phyloP scores from a whole-genome alignment of 1,139 yeast species.

The Debaryomyces singareniensis region DNA sequence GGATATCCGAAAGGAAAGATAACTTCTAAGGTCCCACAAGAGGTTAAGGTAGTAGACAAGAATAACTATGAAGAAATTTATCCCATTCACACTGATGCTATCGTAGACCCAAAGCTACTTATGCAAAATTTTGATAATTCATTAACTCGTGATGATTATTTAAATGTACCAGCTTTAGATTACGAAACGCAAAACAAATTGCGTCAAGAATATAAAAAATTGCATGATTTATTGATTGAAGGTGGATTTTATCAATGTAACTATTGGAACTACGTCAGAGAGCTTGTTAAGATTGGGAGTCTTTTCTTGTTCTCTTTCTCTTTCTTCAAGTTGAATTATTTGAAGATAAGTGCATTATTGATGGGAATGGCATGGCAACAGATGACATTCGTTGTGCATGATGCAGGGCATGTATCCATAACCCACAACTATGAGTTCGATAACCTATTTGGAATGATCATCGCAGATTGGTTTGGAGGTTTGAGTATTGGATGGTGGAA shows the following conservation, averaged over 20 bases:
- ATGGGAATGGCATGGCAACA: constrained; percentile 89
- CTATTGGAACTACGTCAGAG: constrained; percentile 66
- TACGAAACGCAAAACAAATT: constrained; percentile 56
- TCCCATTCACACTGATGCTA: constrained; percentile 29
- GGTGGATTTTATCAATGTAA: constrained; percentile 67
- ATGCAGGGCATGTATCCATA: constrained; percentile 80
- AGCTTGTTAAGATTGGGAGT: constrained; percentile 52
- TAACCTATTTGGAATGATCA: constrained; percentile 62
- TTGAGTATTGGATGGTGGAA: constrained; percentile 94
- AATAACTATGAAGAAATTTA: constrained; percentile 30
- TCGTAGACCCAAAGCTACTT: constrained; percentile 51
- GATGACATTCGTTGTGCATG: constrained; percentile 81
- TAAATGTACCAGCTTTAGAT: constrained; percentile 57
- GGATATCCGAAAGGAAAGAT: constrained; percentile 38
- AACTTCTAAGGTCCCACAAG: constrained; percentile 47
- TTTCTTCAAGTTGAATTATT: constrained; percentile 41
- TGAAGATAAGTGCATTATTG: constrained; percentile 52
- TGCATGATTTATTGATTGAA: constrained; percentile 51
- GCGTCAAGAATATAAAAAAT: constrained; percentile 49
- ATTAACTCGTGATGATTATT: constrained; percentile 48
- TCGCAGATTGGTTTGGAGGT: constrained; percentile 84
- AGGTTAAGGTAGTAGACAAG: constrained; percentile 25
- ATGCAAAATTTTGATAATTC: constrained; percentile 53
- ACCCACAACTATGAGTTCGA: constrained; percentile 79
- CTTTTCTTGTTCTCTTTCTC: constrained; percentile 47